Percentiles rank a stretch among this genome's conserved stretches.
Evolutionary conservation across 75 land plant genomes (phyloP).

Genomic region (Azolla pinnata): DNA sequence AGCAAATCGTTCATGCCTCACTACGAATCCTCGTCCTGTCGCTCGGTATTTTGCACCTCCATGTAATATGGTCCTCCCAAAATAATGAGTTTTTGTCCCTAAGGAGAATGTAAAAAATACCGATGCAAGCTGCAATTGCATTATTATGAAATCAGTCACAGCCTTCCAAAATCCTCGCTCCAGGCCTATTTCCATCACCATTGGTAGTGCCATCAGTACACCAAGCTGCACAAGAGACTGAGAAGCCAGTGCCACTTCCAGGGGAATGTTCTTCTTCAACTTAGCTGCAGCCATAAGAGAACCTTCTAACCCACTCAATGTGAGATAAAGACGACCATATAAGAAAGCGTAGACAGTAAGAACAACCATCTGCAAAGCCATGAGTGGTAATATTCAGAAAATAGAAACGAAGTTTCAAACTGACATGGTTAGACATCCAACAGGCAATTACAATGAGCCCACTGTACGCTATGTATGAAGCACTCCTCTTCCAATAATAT

Average conservation of each 20-base stretch:
- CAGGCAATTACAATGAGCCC: too few species aligned
- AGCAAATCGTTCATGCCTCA: conserved; percentile 85
- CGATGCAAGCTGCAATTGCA: conserved; percentile 83
- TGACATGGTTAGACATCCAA: too few species aligned
- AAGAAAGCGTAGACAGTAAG: conserved; percentile 72
- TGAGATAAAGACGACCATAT: conserved; percentile 81
- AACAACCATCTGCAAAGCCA: conserved; percentile 73
- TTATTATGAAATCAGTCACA: conserved; percentile 50
- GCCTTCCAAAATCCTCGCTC: conserved; percentile 61
- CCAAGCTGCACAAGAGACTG: conserved; percentile 59
- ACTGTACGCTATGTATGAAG: too few species aligned
- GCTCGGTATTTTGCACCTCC: conserved; percentile 92
- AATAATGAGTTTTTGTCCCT: conserved; percentile 88
- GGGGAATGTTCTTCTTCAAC: conserved; percentile 42
- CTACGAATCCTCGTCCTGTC: conserved; percentile 97
- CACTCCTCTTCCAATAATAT: too few species aligned
- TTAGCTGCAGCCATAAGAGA: conserved; percentile 39
- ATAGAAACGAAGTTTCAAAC: too few species aligned
- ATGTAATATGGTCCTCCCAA: conserved; percentile 88
- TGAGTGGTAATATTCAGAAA: too few species aligned
- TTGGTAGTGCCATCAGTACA: conserved; percentile 50
- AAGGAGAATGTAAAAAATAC: conserved; percentile 90
- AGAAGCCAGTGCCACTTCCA: conserved; percentile 51
- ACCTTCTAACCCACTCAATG: conserved; percentile 78
- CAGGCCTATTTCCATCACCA: conserved; percentile 62